Conservation (phyloP, 805 yeast species). For the Citeromyces matritensis region DNA sequence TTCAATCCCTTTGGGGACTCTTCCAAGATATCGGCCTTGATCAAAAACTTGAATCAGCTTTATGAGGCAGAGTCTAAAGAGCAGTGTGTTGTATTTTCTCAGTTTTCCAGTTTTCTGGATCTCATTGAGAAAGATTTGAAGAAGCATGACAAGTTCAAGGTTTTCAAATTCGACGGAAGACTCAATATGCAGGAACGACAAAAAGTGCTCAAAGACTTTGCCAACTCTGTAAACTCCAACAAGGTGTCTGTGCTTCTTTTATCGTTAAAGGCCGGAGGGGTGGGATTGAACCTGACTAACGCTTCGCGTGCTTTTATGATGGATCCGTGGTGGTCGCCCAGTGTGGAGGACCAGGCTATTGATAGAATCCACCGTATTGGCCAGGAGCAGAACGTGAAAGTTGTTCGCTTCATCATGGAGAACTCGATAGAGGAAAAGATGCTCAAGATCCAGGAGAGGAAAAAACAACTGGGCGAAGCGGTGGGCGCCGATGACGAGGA, state of each 20-base stretch:
- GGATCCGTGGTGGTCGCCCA: slow-evolving; percentile 98
- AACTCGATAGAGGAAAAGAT: slow-evolving; percentile 79
- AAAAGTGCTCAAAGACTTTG: slow-evolving; percentile 42
- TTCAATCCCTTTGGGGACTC: slow-evolving; percentile 43
- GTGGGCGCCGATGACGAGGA: slow-evolving; percentile 67
- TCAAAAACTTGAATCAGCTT: slow-evolving; percentile 39
- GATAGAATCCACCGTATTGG: slow-evolving; percentile 89
- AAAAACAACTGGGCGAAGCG: slow-evolving; percentile 68
- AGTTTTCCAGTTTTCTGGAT: slow-evolving; percentile 73
- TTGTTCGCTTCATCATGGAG: slow-evolving; percentile 67
- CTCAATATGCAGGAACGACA: slow-evolving; percentile 52
- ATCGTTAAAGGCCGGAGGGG: slow-evolving; percentile 88
- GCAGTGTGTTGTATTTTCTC: slow-evolving; percentile 81
- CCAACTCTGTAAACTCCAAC: slow-evolving; percentile 10
- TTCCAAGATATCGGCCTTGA: slow-evolving; percentile 57
- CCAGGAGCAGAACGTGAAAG: slow-evolving; percentile 57
- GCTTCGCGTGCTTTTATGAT: slow-evolving; percentile 79
- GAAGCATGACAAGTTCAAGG: slow-evolving; percentile 24
- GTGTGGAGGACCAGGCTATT: slow-evolving; percentile 82
- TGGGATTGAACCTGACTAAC: slow-evolving; percentile 74
- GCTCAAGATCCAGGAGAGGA: slow-evolving; percentile 77
- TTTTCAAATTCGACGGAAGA: slow-evolving; percentile 75
- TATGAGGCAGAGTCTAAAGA: slow-evolving; percentile 44
- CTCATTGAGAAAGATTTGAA: slow-evolving; percentile 48
- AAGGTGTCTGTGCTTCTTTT: slow-evolving; percentile 35